Conservation (phyloP, 306 rosid genomes). For the Malus asiatica region DNA sequence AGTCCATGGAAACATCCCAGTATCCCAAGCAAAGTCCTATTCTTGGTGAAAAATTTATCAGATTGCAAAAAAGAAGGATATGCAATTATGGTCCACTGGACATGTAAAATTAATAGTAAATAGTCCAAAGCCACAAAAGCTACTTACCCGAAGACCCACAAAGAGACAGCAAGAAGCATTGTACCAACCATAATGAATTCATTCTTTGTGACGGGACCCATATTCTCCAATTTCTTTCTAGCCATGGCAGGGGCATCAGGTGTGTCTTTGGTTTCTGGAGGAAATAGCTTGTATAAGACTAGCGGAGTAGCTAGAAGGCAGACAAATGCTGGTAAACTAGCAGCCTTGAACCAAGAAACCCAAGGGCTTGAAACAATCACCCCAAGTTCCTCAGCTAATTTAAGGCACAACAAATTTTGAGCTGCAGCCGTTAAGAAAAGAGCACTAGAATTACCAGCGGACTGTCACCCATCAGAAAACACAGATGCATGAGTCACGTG, state of each 20-base stretch:
- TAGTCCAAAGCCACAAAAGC: not conserved
- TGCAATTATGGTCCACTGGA: not conserved
- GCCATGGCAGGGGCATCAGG: slow-evolving; percentile 98
- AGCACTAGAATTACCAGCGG: slow-evolving; percentile 93
- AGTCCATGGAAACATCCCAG: not conserved
- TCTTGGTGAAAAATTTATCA: not conserved
- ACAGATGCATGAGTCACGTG: slow-evolving; percentile 36
- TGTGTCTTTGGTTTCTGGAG: slow-evolving; percentile 90
- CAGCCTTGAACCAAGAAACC: slow-evolving; percentile 89
- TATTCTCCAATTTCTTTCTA: slow-evolving; percentile 56
- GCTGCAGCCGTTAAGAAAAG: slow-evolving; percentile 99
- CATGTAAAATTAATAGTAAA: not conserved
- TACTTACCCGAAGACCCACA: slow-evolving; percentile 93
- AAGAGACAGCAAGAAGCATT: slow-evolving; percentile 87
- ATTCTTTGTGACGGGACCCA: slow-evolving; percentile 74
- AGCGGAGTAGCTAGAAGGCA: slow-evolving; percentile 74
- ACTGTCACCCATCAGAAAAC: slow-evolving; percentile 51
- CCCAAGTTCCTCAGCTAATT: slow-evolving; percentile 86
- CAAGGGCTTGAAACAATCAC: slow-evolving; percentile 69
- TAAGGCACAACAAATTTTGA: slow-evolving; percentile 80
- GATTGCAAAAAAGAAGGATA: not conserved
- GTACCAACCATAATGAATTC: slow-evolving; percentile 88
- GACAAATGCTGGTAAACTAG: slow-evolving; percentile 70
- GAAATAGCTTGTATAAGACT: slow-evolving; percentile 68
- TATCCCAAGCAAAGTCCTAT: not conserved